Base-by-base conservation (phyloP, 1,139 yeast species). In the Sugiyamaella castrensis region DNA sequence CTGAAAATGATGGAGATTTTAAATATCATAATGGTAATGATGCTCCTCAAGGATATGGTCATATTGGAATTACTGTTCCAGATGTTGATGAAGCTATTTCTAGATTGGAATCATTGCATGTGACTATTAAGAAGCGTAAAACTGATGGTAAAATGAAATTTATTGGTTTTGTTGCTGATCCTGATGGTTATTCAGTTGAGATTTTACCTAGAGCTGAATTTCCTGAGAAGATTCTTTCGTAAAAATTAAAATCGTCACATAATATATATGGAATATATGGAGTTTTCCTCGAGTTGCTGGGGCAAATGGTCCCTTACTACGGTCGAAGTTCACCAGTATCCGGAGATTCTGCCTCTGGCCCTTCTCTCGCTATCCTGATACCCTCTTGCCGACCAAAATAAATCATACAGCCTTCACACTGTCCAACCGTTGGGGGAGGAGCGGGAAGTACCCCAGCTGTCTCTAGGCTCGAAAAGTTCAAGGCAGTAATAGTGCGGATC, bases 161-260 rank as follows among this genome's bases (percentile, higher is more conserved):
- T 50, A 72, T 84, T 62, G 96, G 87, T 0, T 84, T 87, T 58
- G 69, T 91, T 49, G 74, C 76, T 53, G 98, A 92, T 64, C 98
- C 98, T n/a, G 98, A 92, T 70, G 88, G 88, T 63, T 92, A 92
- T 71, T 76, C 82, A 52, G 75, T 92, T 57, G 96, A 89, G 70
- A 76, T 89, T 48, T 73, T 86, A 47, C 79, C 82, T 13, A 53
- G 57, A 34, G 62, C 60, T 16, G 64, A 60, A 29, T 47, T 63
- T 40, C 65, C 65, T 12, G 57, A 56, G 29, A 57, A 56, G 30
- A 46, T 57, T 15, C 13, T 42, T n/a, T 39, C 28, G 26, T 42
- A 35, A 33, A 19, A 31, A 19, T 19, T 19, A 5, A 19, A n/a
- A 19, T 19, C 24, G 3, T 19, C 5, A 19, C 5, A 19, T 19